These are phyloP conservation scores for Ogataea trehaloabstinens DNA, from an alignment of 805 yeast species.

Conservation along the genomic window DNA sequence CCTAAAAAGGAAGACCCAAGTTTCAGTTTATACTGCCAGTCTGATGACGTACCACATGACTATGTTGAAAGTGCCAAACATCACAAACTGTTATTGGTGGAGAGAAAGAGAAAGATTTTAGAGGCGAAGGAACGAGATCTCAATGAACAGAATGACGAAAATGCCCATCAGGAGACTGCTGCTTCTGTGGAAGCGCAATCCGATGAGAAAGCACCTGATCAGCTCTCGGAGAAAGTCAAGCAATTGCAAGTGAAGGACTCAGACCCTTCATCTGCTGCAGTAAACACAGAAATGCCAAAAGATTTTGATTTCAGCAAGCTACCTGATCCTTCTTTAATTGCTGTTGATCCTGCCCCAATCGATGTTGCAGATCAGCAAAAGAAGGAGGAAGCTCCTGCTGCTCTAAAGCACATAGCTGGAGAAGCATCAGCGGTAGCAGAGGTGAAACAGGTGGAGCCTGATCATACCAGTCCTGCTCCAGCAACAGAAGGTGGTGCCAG, in stretches of 20 bases:
- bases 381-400: slow-evolving; percentile 17
- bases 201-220: slow-evolving; percentile 1
- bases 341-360: slow-evolving; percentile 16
- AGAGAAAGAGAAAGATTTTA: slow-evolving; percentile 51
- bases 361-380: not conserved
- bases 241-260: slow-evolving; percentile 7
- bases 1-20: slow-evolving; percentile 71
- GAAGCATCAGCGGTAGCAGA: not conserved
- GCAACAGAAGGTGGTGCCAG: not conserved
- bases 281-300: slow-evolving; percentile 25
- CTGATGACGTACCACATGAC: slow-evolving; percentile 76
- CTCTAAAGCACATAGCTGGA: not conserved
- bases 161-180: slow-evolving; percentile 1
- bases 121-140: slow-evolving; percentile 26
- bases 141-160: slow-evolving; percentile 12
- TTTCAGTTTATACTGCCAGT: slow-evolving; percentile 60
- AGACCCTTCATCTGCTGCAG: not conserved
- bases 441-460: not conserved
- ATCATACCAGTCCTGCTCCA: too few relatives aligned
- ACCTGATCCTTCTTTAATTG: slow-evolving; percentile 29
- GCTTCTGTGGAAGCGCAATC: slow-evolving; percentile 3
- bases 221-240: slow-evolving; percentile 9
- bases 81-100: slow-evolving; percentile 61
- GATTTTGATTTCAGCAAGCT: slow-evolving; percentile 33
- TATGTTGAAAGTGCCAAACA: slow-evolving; percentile 68